These are phyloP conservation scores for Lepiota brunneoincarnata DNA, from an alignment of 768 basidiomycete genomes.

Conservation along the genomic window DNA sequence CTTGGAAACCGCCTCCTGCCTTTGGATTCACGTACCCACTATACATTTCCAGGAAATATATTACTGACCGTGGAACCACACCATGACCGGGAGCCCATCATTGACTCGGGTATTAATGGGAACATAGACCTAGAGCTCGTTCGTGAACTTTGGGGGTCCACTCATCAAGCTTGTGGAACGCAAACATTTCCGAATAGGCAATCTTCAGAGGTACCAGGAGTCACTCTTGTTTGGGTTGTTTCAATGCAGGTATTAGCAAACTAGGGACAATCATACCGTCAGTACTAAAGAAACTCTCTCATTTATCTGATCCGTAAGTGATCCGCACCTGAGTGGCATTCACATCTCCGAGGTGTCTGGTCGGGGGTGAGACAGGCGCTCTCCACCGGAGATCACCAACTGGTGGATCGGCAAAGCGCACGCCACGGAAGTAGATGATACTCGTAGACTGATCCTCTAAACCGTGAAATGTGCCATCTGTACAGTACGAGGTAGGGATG, in stretches of 20 bases:
- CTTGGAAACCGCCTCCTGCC: conserved; percentile 40
- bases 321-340: conserved; percentile 30
- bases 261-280: conserved; percentile 17
- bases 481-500: background rate
- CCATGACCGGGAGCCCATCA: conserved; percentile 33
- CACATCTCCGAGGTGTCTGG: conserved; percentile 31
- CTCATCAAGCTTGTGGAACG: background rate
- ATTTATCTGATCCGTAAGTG: background rate
- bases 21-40: background rate
- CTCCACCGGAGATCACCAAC: conserved; percentile 38
- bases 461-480: conserved; percentile 39
- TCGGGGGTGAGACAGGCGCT: conserved; percentile 36
- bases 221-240: conserved; percentile 26
- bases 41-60: background rate
- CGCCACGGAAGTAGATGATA: conserved; percentile 35
- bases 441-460: conserved; percentile 25
- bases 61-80: conserved; percentile 40
- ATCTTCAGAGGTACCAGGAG: conserved; percentile 35
- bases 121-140: conserved; percentile 28
- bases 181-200: conserved; percentile 41
- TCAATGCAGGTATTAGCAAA: conserved; percentile 33
- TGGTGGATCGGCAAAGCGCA: conserved; percentile 43
- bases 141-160: background rate
- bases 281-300: background rate
- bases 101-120: conserved; percentile 22